These are phyloP conservation scores for Fusarium bulbicola DNA, from an alignment of 2,329 filamentous ascomycete genomes.

Conservation along the genomic window DNA sequence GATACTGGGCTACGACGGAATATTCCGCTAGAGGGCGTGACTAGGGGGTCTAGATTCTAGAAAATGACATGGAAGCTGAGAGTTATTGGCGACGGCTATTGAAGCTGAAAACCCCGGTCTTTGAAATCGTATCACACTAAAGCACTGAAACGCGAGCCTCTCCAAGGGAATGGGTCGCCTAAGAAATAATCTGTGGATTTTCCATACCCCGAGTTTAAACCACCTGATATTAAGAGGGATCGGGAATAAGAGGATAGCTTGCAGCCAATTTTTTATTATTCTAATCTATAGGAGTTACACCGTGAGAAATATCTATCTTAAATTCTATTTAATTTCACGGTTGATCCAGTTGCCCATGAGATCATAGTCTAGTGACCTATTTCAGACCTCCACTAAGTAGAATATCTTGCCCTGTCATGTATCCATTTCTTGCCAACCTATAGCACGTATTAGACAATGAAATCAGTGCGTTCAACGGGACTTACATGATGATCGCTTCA, in stretches of 20 bases:
- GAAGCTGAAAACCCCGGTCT: not conserved
- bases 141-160: not conserved
- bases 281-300: not conserved
- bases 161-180: not conserved
- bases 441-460: not conserved
- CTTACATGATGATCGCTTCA: conserved; percentile 47
- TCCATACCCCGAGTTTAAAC: not conserved
- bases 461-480: not conserved
- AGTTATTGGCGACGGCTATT: not conserved
- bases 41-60: not conserved
- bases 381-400: conserved; percentile 14
- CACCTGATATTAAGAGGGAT: not conserved
- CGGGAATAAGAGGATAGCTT: not conserved
- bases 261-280: not conserved
- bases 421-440: conserved; percentile 21
- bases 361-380: not conserved
- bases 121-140: not conserved
- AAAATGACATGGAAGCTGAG: not conserved
- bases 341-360: no score
- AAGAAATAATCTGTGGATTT: not conserved
- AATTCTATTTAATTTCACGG: not conserved
- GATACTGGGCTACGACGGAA: not conserved
- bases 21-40: not conserved
- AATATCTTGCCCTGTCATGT: conserved; percentile 20
- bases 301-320: not conserved